These are phyloP conservation scores for Clitopilus passeckerianus DNA, from an alignment of 768 basidiomycete genomes.

Conservation along the genomic window DNA sequence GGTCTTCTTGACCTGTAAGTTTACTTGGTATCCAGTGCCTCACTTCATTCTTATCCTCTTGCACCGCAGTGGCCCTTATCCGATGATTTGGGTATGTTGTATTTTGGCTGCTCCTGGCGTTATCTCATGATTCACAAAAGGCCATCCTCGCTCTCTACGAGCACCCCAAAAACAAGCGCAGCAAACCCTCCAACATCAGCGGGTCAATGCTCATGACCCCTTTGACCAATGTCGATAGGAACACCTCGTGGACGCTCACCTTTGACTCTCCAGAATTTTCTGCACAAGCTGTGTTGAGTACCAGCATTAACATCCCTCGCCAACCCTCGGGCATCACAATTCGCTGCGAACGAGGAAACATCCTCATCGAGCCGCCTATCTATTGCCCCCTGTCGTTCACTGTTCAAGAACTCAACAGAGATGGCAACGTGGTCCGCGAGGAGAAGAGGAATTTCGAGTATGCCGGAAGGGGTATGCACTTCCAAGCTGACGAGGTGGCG, in stretches of 20 bases:
- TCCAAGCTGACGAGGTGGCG: constrained; percentile 86
- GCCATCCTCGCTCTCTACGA: constrained; percentile 78
- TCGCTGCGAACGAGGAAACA: constrained; percentile 70
- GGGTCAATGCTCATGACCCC: constrained; percentile 77
- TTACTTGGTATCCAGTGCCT: background rate
- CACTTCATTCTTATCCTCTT: constrained; percentile 1
- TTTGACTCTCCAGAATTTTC: constrained; percentile 56
- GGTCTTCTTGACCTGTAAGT: constrained; percentile 79
- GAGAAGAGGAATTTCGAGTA: constrained; percentile 57
- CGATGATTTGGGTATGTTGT: constrained; percentile 64
- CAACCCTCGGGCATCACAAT: constrained; percentile 54
- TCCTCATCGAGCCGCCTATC: constrained; percentile 60
- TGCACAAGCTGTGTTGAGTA: constrained; percentile 70
- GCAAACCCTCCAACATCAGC: constrained; percentile 51
- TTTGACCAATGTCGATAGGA: constrained; percentile 73
- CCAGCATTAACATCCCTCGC: constrained; percentile 53
- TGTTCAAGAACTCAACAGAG: constrained; percentile 53
- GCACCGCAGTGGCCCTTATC: constrained; percentile 68
- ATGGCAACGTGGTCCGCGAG: constrained; percentile 43
- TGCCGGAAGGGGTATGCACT: constrained; percentile 73
- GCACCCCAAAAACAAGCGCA: constrained; percentile 63
- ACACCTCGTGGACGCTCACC: constrained; percentile 68
- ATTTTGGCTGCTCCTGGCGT: background rate
- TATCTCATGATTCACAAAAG: constrained; percentile 25
- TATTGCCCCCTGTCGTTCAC: constrained; percentile 64